phyloP scores from a whole-genome alignment of 257 asterid genomes.

The Marsdenia floribunda region DNA sequence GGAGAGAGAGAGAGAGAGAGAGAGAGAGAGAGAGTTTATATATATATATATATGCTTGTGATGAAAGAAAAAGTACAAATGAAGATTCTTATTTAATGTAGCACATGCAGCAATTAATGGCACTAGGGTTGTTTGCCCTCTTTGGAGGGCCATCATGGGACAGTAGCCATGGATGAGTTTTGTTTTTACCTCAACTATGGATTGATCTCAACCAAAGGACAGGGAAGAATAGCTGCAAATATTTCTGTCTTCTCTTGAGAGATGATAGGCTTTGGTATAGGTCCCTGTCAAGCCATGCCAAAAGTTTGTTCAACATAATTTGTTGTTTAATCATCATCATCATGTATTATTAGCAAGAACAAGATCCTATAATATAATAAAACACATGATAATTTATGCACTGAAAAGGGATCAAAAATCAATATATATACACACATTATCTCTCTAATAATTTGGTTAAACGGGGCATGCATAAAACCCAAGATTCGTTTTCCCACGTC shows the following conservation, averaged over 20 bases:
- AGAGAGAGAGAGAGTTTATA: no score
- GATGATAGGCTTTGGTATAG: constrained; percentile 26
- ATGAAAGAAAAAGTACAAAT: constrained; percentile 29
- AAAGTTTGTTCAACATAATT: background rate
- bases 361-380: no score
- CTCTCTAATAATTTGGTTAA: no score
- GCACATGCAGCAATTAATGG: constrained; percentile 81
- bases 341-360: no score
- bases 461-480: no score
- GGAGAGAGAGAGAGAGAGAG: background rate
- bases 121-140: constrained; percentile 43
- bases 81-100: constrained; percentile 27
- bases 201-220: constrained; percentile 15
- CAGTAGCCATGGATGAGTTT: constrained; percentile 36
- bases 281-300: constrained; percentile 17
- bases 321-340: no score
- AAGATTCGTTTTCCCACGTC: background rate
- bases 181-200: constrained; percentile 35
- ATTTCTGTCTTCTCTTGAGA: constrained; percentile 22
- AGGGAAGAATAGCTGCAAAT: constrained; percentile 13
- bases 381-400: no score
- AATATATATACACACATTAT: no score
- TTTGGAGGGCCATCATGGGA: constrained; percentile 48
- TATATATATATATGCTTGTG: constrained; percentile 24
- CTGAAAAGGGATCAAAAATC: no score